These are phyloP conservation scores for Iris pallida DNA, from an alignment of 116 monocot genomes.

Conservation along the genomic window DNA sequence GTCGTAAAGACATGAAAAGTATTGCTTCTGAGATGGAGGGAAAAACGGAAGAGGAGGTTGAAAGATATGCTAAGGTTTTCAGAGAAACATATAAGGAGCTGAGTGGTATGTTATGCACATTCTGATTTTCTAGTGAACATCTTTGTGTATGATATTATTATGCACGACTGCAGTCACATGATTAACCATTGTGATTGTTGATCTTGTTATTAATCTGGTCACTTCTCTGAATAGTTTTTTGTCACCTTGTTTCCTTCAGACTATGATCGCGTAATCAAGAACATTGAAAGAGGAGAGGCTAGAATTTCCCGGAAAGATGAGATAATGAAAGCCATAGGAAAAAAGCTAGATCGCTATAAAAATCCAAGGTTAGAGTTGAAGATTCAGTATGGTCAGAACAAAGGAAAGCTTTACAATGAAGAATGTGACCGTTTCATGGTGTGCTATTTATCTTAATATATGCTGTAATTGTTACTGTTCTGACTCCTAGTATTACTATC, in stretches of 20 bases:
- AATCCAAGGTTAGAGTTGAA: slow-evolving; percentile 96
- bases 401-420: slow-evolving; percentile 95
- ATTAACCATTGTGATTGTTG: neutral
- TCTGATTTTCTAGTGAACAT: slow-evolving; percentile 3
- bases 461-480: neutral
- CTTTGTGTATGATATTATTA: neutral
- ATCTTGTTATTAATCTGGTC: neutral
- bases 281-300: slow-evolving; percentile 98
- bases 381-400: slow-evolving; percentile 98
- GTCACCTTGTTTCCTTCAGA: slow-evolving; percentile 33
- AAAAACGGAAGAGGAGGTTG: slow-evolving; percentile 86
- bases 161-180: neutral
- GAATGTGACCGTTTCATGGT: slow-evolving; percentile 99
- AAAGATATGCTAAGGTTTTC: slow-evolving; percentile 85
- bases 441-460: neutral
- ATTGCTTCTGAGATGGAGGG: slow-evolving; percentile 94
- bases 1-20: slow-evolving; percentile 80
- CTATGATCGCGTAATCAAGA: slow-evolving; percentile 94
- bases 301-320: slow-evolving; percentile 90
- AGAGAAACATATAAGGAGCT: slow-evolving; percentile 86
- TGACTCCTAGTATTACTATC: neutral
- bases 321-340: slow-evolving; percentile 93
- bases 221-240: neutral
- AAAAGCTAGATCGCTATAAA: slow-evolving; percentile 91
- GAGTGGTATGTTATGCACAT: slow-evolving; percentile 40